phyloP scores from a whole-genome alignment of 129 eudicot genomes.

The Artemisia tridentata region DNA sequence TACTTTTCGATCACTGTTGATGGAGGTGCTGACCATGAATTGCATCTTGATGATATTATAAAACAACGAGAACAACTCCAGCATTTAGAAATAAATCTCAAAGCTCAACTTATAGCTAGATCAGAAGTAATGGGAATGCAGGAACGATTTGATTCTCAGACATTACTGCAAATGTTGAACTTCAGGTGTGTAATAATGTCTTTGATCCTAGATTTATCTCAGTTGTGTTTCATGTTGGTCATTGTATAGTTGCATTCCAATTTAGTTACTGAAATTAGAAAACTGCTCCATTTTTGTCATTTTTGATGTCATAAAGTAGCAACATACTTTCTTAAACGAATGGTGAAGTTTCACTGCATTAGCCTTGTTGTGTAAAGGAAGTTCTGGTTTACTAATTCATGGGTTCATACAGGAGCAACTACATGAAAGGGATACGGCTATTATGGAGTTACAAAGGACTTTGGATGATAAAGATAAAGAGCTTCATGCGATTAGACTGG shows the following conservation, averaged over 20 bases:
- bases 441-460: conserved; percentile 69
- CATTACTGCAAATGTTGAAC: conserved; percentile 51
- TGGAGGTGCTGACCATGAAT: conserved; percentile 55
- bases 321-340: too few species aligned
- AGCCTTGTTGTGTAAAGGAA: background rate
- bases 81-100: conserved; percentile 71
- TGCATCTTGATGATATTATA: conserved; percentile 51
- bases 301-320: too few species aligned
- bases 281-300: too few species aligned
- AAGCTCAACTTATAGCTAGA: conserved; percentile 70
- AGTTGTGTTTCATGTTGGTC: background rate
- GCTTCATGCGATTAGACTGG: conserved; percentile 74
- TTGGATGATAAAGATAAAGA: conserved; percentile 82
- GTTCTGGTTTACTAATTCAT: conserved; percentile 10
- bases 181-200: conserved; percentile 53
- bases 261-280: too few species aligned
- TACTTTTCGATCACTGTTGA: conserved; percentile 54
- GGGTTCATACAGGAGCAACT: conserved; percentile 59
- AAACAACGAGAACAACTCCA: conserved; percentile 83
- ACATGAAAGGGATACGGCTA: conserved; percentile 66
- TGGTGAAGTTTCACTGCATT: too few species aligned
- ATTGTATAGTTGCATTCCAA: too few species aligned
- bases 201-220: background rate
- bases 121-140: conserved; percentile 69
- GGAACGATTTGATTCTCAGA: conserved; percentile 63